Evolutionary conservation across 305 asterid species (phyloP), one percentile per base, ranked within the genome.

Genomic region (Lippia alba): DNA sequence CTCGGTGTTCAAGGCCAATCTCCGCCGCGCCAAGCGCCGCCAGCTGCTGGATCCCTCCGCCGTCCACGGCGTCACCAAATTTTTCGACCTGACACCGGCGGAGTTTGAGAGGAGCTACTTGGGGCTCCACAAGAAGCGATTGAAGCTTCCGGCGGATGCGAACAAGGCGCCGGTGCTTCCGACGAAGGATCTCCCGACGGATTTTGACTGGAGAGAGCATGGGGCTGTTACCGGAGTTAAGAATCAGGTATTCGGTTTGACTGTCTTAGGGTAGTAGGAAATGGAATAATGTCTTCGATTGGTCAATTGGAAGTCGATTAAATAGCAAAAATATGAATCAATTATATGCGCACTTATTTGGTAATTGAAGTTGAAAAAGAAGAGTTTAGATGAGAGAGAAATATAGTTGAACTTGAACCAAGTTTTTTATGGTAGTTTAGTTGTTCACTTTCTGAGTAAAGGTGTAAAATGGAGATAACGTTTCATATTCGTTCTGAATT

Each of bases 141-240:
- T 44, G 49, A 44, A 44, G 49, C 12, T 44, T 44, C 49, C 49
- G 12, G 49, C 3, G 49, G 49, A 44, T 11, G 49, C 49, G 7
- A 44, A 44, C 49, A 44, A 44, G 49, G 49, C 49, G 49, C 49
- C 49, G 49, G 49, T 44, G 49, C 49, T 44, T 44, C 49, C 49
- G 49, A 44, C 49, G 8, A 44, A 44, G 12, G 49, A 44, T 44
- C 49, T 44, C 49, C 49, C 49, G 14, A 44, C 6, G 49, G 49
- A 44, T 11, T 44, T 44, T 7, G 49, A 44, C 10, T 44, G 49
- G 49, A 44, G 49, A 10, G 49, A 44, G 1, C 49, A 44, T 11
- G 49, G 49, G 1, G 49, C 49, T 11, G 49, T 44, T 44, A 44
- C 49, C 49, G 49, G 49, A 0, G 49, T 44, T 7, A 44, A 44